Percentiles rank a stretch among this genome's conserved stretches.
phyloP scores from a whole-genome alignment of 768 basidiomycete species.

The Hypholoma sublateritium region DNA sequence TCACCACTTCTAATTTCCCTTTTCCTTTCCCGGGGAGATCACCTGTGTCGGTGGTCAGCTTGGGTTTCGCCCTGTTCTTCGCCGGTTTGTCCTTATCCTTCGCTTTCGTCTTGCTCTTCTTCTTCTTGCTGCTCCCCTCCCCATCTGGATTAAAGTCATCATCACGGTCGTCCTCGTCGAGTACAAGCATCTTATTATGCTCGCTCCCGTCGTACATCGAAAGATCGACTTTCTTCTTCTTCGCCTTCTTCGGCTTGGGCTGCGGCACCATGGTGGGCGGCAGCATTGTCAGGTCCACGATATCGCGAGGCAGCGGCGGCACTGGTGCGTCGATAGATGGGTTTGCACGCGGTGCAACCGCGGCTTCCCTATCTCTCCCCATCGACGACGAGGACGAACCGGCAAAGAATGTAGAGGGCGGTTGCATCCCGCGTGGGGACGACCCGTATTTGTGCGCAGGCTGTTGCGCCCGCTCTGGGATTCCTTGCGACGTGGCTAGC shows the following conservation, averaged over 20 bases:
- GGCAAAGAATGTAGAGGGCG: slow-evolving; percentile 48
- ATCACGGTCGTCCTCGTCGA: slow-evolving; percentile 29
- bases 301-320: slow-evolving; percentile 11
- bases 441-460: background rate
- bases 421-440: slow-evolving; percentile 19
- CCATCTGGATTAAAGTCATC: slow-evolving; percentile 22
- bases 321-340: background rate
- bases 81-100: slow-evolving; percentile 18
- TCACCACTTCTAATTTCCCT: slow-evolving; percentile 25
- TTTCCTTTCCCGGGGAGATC: background rate
- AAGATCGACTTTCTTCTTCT: slow-evolving; percentile 23
- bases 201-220: slow-evolving; percentile 1
- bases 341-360: background rate
- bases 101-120: slow-evolving; percentile 11
- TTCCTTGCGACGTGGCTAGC: slow-evolving; percentile 16
- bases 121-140: slow-evolving; percentile 13
- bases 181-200: slow-evolving; percentile 1
- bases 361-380: slow-evolving; percentile 8
- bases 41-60: slow-evolving; percentile 1
- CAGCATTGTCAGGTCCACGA: slow-evolving; percentile 31
- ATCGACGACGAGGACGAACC: slow-evolving; percentile 39
- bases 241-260: slow-evolving; percentile 24
- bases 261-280: slow-evolving; percentile 21
- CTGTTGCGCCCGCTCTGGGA: background rate
- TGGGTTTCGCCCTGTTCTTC: slow-evolving; percentile 16